Evolutionary conservation across 306 rosid genomes (phyloP), one percentile per base, ranked within the genome.

Genomic region (Oxytropis ochrocephala): DNA sequence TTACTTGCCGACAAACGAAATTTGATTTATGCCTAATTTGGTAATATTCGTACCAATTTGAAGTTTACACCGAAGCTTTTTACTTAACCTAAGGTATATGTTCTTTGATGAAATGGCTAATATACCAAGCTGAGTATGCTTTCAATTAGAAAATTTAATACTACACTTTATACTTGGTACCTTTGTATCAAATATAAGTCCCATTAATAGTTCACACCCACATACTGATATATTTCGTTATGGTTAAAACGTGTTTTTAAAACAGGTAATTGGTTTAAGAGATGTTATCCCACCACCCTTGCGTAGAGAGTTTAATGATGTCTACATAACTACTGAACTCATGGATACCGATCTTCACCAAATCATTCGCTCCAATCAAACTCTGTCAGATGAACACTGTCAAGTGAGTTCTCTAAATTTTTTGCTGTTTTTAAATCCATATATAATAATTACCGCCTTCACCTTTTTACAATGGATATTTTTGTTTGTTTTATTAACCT

Each of bases 341-440:
- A 93, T 93, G 98, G 98, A 93, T 67, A 93, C 98, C 3, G 98
- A 93, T 84, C 96, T 93, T 80, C 97, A 94, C 65, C 97, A 94
- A 70, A 94, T 94, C 78, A 93, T 90, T 67, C 97, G 96, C 66
- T 90, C 98, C 21, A 93, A 90, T 74, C 98, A 90, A 84, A 33
- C 64, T 78, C 80, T 93, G 47, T 93, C 98, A 0, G 98, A 93
- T 79, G 98, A 93, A 79, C 98, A 93, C 73, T 83, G 94, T 78
- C 98, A 93, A 85, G 98, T 93, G 61, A 41, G 76, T 66, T 39
- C 62, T 62, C 44, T 46, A 18, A 51, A 2, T 12, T 38, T 38
- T 9, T 47, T 46, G 8, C 44, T 36, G 2, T 13, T 24, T 46
- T 50, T 21, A 13, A 0, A 11, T 24, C 27, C 29, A 24, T 24